Evolutionary conservation across 306 rosid species (phyloP).

Genomic region (Rosa lucieae): DNA sequence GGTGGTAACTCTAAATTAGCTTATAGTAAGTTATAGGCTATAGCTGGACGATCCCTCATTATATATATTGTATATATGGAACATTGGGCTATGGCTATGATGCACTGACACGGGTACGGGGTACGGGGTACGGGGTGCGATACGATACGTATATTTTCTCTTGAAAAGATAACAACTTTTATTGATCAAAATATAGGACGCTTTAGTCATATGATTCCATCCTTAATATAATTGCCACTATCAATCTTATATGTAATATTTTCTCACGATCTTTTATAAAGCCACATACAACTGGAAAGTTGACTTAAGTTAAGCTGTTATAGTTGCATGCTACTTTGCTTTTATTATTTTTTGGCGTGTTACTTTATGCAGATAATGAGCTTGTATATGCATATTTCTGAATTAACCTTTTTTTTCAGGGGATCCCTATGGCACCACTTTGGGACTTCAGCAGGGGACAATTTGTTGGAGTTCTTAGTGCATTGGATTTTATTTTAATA

Average conservation of each 20-base stretch:
- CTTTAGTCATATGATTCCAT: neutral
- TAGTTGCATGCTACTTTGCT: neutral
- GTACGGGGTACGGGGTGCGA: no score
- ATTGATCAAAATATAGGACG: neutral
- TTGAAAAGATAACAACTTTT: neutral
- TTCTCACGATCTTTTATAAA: neutral
- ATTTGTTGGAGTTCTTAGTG: slow-evolving; percentile 96
- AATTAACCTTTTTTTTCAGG: slow-evolving; percentile 52
- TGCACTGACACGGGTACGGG: no score
- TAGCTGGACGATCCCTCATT: no score
- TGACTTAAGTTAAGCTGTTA: neutral
- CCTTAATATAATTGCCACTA: slow-evolving; percentile 4
- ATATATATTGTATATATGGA: neutral
- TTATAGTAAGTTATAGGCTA: no score
- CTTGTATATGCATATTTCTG: slow-evolving; percentile 26
- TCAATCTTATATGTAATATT: neutral
- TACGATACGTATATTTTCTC: no score
- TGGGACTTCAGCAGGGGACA: slow-evolving; percentile 86
- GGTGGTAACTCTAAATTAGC: no score
- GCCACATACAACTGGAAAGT: neutral
- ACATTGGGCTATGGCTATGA: no score
- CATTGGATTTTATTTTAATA: slow-evolving; percentile 88
- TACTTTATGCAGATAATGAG: slow-evolving; percentile 23
- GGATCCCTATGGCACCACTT: slow-evolving; percentile 92
- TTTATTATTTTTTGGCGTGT: slow-evolving; percentile 6